These are phyloP conservation scores for Wakefieldia striispora DNA, from an alignment of 768 basidiomycete genomes.

Conservation along the genomic window DNA sequence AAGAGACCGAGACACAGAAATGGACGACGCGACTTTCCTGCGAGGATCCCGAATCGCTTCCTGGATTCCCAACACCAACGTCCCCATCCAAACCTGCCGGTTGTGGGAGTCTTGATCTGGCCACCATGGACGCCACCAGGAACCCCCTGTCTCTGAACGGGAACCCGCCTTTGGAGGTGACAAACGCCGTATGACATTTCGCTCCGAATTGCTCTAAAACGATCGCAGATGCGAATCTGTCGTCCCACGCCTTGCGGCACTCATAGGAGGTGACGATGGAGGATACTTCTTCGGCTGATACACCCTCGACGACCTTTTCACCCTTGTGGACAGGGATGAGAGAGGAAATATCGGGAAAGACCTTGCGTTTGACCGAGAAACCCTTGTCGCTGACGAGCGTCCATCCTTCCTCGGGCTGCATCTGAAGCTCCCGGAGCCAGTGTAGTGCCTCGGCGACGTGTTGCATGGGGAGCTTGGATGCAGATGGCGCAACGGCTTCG, in stretches of 20 bases:
- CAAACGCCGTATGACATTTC: slow-evolving; percentile 67
- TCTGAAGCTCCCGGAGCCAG: slow-evolving; percentile 74
- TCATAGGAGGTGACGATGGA: slow-evolving; percentile 66
- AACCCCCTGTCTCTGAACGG: slow-evolving; percentile 91
- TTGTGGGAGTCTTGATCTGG: slow-evolving; percentile 47
- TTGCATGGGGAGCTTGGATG: slow-evolving; percentile 70
- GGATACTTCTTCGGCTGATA: slow-evolving; percentile 89
- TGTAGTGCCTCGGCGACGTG: slow-evolving; percentile 80
- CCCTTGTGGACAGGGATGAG: slow-evolving; percentile 84
- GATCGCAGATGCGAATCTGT: slow-evolving; percentile 69
- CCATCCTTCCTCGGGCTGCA: slow-evolving; percentile 65
- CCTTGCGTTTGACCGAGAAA: slow-evolving; percentile 69
- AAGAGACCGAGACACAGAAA: slow-evolving; percentile 82
- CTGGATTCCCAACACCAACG: slow-evolving; percentile 27
- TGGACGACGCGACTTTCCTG: slow-evolving; percentile 58
- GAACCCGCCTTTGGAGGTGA: slow-evolving; percentile 75
- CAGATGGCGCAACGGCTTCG: slow-evolving; percentile 43
- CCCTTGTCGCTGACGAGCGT: slow-evolving; percentile 73
- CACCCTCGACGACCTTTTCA: slow-evolving; percentile 88
- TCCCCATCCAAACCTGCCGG: slow-evolving; percentile 40
- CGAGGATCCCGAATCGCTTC: slow-evolving; percentile 32
- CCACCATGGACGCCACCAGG: slow-evolving; percentile 72
- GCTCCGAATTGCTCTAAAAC: slow-evolving; percentile 78
- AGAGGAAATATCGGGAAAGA: slow-evolving; percentile 74
- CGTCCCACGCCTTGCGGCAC: slow-evolving; percentile 83